A percentile compares a stretch with the other conserved stretches of the same genome.
Evolutionary conservation across 352 stramenopile genomes (phyloP).

Genomic region (Peronospora destructor): DNA sequence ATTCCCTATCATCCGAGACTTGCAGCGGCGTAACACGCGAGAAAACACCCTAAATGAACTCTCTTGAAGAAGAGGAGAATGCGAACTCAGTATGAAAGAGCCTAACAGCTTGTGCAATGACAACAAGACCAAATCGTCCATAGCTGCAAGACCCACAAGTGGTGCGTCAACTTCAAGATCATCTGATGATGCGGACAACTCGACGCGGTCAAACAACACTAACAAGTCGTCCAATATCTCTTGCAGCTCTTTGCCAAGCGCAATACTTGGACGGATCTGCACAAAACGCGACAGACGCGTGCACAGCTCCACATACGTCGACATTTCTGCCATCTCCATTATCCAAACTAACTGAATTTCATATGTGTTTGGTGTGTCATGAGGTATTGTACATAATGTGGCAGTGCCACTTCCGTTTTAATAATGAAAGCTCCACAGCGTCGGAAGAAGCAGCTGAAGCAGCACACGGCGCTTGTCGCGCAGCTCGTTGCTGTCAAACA

Average conservation of each 20-base stretch:
- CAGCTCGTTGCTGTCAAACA: conserved; percentile 41
- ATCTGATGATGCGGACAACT: neutral
- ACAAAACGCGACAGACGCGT: conserved; percentile 60
- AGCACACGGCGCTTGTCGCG: conserved; percentile 55
- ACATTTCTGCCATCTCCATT: conserved; percentile 28
- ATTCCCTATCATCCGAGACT: conserved; percentile 20
- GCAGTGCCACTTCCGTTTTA: neutral
- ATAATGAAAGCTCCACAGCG: conserved; percentile 22
- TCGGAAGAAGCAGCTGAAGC: conserved; percentile 27
- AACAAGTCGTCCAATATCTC: conserved; percentile 26
- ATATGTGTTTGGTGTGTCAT: neutral
- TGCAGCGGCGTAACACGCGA: conserved; percentile 30
- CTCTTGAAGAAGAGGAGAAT: conserved; percentile 20
- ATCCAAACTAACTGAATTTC: conserved; percentile 3
- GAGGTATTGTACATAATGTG: conserved; percentile 3
- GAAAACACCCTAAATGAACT: conserved; percentile 19
- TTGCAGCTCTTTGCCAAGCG: conserved; percentile 14
- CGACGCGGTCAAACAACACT: conserved; percentile 26
- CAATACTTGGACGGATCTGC: conserved; percentile 24
- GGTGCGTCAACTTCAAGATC: conserved; percentile 2
- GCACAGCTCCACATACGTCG: conserved; percentile 51
- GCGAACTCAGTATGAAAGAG: conserved; percentile 19
- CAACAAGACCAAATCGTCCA: conserved; percentile 64
- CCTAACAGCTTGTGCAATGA: conserved; percentile 55
- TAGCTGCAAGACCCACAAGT: conserved; percentile 22